Evolutionary conservation across 306 rosid species (phyloP), one percentile per base, ranked within the genome.

Genomic region (Elaeagnus macrophylla): DNA sequence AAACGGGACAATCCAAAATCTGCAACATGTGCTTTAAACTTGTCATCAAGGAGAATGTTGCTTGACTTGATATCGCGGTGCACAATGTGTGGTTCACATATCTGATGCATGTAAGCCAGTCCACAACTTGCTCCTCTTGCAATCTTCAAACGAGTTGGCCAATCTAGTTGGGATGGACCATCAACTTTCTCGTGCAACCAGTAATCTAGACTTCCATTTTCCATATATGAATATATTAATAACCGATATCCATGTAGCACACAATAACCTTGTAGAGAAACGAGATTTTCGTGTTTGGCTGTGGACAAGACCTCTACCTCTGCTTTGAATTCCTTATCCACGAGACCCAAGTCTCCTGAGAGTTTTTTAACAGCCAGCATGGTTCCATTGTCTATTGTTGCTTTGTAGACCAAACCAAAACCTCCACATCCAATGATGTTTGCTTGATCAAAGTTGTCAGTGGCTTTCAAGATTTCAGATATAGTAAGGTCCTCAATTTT

Each of bases 361-460:
- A 86, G 95, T 59, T 83, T 90, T 78, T 90, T 90, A 67, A 90
- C 76, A 61, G 97, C 97, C 48, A 90, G 66, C 20, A 56, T 77
- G 32, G 77, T 77, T 61, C 95, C 97, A 60, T 86, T 66, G 16
- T 81, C 74, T 56, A 89, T 66, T 15, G 75, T 81, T 68, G 97
- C 97, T 64, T 81, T 89, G 66, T 86, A 89, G 67, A 89, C 97
- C 81, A 89, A 79, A 61, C 97, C 97, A 66, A 86, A 89, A 53
- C 97, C 97, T 8, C 97, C 97, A 46, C 97, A 89, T 39, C 95
- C 97, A 35, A 89, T 61, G 45, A 89, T 89, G 79, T 89, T 86
- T 37, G 95, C 90, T 53, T 89, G 95, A 54, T 84, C 79, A 79
- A 89, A 89, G 79, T 86, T 80, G 51, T 83, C 94, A 10, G 97